Evolutionary conservation across 1,139 yeast genomes (phyloP), one percentile per base, ranked within the genome.

Genomic region (Candida gigantensis): DNA sequence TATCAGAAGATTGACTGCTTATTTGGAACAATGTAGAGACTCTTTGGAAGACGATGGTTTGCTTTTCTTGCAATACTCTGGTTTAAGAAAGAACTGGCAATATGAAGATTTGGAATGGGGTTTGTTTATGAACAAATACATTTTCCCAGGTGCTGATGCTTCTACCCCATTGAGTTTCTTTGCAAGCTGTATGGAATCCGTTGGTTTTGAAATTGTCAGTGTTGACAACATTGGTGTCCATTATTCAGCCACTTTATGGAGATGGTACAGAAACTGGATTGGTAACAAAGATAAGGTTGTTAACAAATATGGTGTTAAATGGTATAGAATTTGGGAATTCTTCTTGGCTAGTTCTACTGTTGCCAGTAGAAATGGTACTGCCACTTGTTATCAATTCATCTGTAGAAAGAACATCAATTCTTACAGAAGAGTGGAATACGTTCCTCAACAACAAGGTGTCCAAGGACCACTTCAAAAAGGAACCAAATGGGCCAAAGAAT

Each of bases 91-190:
- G 72, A 72, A 77, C 45, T 88, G 96, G 97, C 96, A 88, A 70
- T 88, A 86, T 62, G 96, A 88, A 70, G 97, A 88, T 62, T 76
- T 88, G 56, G 73, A 80, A 64, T 88, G 96, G 97, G 96, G 97
- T 50, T 72, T 89, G 60, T 89, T 88, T 65, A 89, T 88, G 96
- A 88, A 89, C 79, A 88, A 87, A 73, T 88, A 87, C 68, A 82
- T 88, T 58, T 88, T 88, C 88, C 96, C 97, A 32, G 97, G 96
- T 67, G 96, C 96, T 37, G 97, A 88, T 68, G 96, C 96, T 34
- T 86, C 95, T 6, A 89, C 97, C 39, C 96, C 97, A 34, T 77
- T 89, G 53, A 87, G 88, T 41, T 89, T 85, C 60, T 92, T 86
- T 48, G 72, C 83, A 44, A 77, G 83, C 46, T 72, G 79, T 50